Evolutionary conservation across 331 rosid species (phyloP).

Genomic region (Stylosanthes scabra): DNA sequence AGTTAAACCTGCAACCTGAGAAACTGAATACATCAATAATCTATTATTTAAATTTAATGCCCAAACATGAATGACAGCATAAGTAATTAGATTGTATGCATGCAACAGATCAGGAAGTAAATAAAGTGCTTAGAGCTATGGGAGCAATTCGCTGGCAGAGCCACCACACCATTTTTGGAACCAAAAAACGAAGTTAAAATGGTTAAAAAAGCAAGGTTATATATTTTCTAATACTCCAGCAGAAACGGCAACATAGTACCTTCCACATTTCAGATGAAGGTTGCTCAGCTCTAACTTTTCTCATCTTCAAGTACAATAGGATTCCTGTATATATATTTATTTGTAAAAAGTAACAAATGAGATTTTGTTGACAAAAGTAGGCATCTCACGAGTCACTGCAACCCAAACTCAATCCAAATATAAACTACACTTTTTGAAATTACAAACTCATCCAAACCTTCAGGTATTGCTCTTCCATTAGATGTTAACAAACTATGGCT

Average conservation of each 20-base stretch:
- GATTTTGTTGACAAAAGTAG: conserved; percentile 22
- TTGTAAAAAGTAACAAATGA: conserved; percentile 1
- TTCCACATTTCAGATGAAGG: conserved; percentile 87
- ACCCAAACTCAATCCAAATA: neutral
- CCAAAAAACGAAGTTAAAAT: neutral
- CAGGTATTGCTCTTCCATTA: neutral
- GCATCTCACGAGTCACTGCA: conserved; percentile 13
- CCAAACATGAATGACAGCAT: conserved; percentile 13
- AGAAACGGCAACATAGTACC: conserved; percentile 55
- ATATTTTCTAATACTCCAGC: conserved; percentile 9
- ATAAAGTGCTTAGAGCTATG: conserved; percentile 34
- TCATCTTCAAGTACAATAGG: conserved; percentile 81
- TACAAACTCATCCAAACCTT: conserved; percentile 25
- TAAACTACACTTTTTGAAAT: conserved; percentile 1
- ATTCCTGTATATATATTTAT: conserved; percentile 58
- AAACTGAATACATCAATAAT: conserved; percentile 35
- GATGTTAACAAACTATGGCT: neutral
- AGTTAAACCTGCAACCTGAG: conserved; percentile 94
- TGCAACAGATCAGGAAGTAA: neutral
- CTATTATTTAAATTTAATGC: conserved; percentile 10
- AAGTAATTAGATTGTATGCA: neutral
- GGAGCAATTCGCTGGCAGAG: neutral
- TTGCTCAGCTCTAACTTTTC: conserved; percentile 86
- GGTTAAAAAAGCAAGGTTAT: conserved; percentile 24
- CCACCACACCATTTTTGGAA: conserved; percentile 4